These are phyloP conservation scores for Fagopyrum esculentum DNA, from an alignment of 148 eudicot genomes.

Conservation along the genomic window DNA sequence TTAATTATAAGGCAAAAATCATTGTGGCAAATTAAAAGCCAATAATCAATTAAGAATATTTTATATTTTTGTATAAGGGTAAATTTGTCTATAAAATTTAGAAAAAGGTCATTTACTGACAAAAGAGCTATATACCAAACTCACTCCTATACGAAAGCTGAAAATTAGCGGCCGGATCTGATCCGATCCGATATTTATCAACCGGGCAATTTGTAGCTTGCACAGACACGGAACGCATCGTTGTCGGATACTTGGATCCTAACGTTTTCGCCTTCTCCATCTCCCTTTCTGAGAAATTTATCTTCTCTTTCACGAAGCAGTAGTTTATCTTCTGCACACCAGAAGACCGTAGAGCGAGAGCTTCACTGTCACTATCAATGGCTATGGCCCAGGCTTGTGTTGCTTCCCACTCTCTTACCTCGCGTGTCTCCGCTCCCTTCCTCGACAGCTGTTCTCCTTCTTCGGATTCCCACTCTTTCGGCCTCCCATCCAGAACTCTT, in stretches of 20 bases:
- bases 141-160: too few species aligned
- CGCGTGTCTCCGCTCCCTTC: neutral
- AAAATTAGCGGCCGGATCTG: neutral
- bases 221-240: slow-evolving; percentile 1
- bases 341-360: neutral
- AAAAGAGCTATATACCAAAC: too few species aligned
- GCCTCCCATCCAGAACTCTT: slow-evolving; percentile 26
- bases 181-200: neutral
- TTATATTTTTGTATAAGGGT: too few species aligned
- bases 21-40: too few species aligned
- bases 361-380: neutral
- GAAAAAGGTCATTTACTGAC: too few species aligned
- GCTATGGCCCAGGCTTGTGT: slow-evolving; percentile 14
- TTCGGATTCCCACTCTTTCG: slow-evolving; percentile 23
- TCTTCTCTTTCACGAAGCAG: neutral
- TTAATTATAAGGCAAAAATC: too few species aligned
- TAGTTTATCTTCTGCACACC: neutral
- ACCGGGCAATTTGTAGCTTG: neutral
- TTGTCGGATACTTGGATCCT: neutral
- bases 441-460: slow-evolving; percentile 6
- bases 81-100: too few species aligned
- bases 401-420: slow-evolving; percentile 13
- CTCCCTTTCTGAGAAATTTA: neutral
- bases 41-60: too few species aligned
- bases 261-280: neutral